These are phyloP conservation scores for Hagleromyces aurorensis DNA, from an alignment of 805 yeast genomes.

Conservation along the genomic window DNA sequence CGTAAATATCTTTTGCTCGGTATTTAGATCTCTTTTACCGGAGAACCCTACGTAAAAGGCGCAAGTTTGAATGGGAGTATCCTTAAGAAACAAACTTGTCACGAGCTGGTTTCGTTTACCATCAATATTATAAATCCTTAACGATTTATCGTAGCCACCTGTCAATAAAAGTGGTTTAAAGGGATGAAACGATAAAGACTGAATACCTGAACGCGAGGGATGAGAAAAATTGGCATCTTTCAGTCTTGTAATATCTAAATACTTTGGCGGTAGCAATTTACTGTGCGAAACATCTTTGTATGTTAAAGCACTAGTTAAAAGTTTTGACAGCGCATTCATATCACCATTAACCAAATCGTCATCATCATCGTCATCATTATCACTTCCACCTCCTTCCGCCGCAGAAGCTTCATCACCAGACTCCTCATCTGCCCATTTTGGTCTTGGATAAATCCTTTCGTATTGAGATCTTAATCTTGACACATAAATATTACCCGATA, in stretches of 20 bases:
- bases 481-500: constrained; percentile 55
- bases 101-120: constrained; percentile 77
- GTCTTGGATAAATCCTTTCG: constrained; percentile 68
- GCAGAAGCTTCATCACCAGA: constrained; percentile 25
- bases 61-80: constrained; percentile 76
- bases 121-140: constrained; percentile 83
- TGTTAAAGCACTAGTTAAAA: constrained; percentile 34
- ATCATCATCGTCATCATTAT: constrained; percentile 24
- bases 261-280: constrained; percentile 58
- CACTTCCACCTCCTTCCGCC: constrained; percentile 18
- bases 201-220: constrained; percentile 73
- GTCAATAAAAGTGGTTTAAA: constrained; percentile 67
- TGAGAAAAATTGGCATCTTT: constrained; percentile 77
- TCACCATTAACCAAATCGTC: constrained; percentile 33
- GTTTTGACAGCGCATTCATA: constrained; percentile 34
- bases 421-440: constrained; percentile 60
- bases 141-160: constrained; percentile 86
- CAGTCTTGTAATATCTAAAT: constrained; percentile 69
- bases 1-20: constrained; percentile 50
- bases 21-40: constrained; percentile 7
- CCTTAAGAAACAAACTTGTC: constrained; percentile 69
- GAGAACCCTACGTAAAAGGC: constrained; percentile 27
- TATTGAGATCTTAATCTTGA: constrained; percentile 64
- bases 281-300: constrained; percentile 35
- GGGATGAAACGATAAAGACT: constrained; percentile 78